Evolutionary conservation across 495 filamentous ascomycete species (phyloP).

Genomic region (Xylaria flabelliformis): DNA sequence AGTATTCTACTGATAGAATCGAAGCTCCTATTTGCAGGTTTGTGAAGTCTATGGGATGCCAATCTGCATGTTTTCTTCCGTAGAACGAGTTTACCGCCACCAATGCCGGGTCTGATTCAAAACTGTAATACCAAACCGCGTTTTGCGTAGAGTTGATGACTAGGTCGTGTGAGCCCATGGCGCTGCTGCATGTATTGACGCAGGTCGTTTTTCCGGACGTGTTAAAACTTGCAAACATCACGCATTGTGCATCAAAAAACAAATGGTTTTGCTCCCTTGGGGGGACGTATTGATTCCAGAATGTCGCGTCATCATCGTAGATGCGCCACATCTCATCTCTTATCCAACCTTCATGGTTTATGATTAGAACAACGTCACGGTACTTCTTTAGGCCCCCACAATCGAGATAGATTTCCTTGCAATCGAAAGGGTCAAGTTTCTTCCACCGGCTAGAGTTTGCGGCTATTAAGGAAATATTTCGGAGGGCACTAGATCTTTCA

Average conservation of each 20-base stretch:
- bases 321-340: background rate
- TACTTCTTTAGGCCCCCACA: background rate
- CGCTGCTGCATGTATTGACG: background rate
- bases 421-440: background rate
- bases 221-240: background rate
- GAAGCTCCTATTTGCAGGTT: background rate
- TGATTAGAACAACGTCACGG: background rate
- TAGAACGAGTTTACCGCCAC: background rate
- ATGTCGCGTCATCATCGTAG: background rate
- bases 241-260: background rate
- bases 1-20: background rate
- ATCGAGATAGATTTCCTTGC: background rate
- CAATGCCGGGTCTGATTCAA: background rate
- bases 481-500: background rate
- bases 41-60: background rate
- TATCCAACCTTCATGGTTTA: background rate
- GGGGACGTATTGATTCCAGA: background rate
- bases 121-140: background rate
- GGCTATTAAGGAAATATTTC: background rate
- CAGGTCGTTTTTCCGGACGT: background rate
- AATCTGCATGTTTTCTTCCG: background rate
- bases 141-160: background rate
- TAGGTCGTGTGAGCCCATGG: background rate
- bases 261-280: background rate
- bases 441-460: background rate